phyloP scores from a whole-genome alignment of 768 basidiomycete species.

The Leccinum arenicola region DNA sequence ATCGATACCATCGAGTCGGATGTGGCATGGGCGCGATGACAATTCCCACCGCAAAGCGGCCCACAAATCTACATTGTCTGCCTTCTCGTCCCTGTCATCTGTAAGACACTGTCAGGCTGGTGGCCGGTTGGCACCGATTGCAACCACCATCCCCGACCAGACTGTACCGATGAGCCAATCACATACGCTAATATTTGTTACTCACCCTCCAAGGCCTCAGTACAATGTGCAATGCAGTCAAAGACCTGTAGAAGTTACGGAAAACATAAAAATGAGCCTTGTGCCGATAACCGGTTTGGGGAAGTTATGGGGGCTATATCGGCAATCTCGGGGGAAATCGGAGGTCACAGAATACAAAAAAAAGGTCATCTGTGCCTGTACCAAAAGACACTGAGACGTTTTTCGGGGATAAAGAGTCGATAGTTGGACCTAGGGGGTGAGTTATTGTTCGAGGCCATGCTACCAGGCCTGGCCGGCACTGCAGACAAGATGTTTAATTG shows the following conservation, averaged over 20 bases:
- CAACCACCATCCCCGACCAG: background rate
- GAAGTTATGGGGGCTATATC: background rate
- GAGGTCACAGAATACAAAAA: background rate
- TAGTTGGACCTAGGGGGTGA: background rate
- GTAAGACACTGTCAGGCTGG: background rate
- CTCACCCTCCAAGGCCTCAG: background rate
- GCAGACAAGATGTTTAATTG: background rate
- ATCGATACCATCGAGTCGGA: background rate
- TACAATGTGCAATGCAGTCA: background rate
- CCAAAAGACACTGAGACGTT: background rate
- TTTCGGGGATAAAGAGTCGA: background rate
- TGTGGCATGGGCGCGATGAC: background rate
- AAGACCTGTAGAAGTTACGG: background rate
- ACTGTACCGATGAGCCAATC: background rate
- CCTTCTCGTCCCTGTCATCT: background rate
- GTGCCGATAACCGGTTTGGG: background rate
- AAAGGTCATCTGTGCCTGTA: background rate
- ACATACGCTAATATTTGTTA: background rate
- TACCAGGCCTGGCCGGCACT: background rate
- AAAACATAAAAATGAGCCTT: background rate
- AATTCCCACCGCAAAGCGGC: background rate
- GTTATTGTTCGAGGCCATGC: background rate
- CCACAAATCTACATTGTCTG: background rate
- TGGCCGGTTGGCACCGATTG: background rate
- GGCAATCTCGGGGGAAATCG: background rate